Evolutionary conservation across 75 land plant genomes (phyloP), one percentile per base, ranked within the genome.

Genomic region (Cunninghamia lanceolata): DNA sequence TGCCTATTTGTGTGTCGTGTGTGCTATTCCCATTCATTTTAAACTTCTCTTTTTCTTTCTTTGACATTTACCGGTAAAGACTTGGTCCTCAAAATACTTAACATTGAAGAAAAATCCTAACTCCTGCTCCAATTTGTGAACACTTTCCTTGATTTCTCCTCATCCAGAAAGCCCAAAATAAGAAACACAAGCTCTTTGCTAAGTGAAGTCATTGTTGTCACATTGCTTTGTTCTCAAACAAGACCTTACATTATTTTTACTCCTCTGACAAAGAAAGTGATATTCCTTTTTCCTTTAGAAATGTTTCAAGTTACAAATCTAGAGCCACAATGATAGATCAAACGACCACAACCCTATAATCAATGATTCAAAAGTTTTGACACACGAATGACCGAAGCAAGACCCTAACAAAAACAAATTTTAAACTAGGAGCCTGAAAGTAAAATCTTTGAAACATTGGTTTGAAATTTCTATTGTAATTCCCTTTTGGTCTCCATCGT

Each of bases 91-190:
- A 56, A 90, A 90, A 71, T 90, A 90, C 54, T 88, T 90, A 89
- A 88, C 85, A 50, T 88, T 88, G 81, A 90, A 90, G 83, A 70
- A 90, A 47, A 90, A 90, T 7, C 91, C 91, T 28, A 89, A 90
- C 28, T 90, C 91, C 54, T 90, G 91, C 87, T 90, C 91, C n/a
- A 90, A 90, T 90, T 90, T 90, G 86, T 90, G 91, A 25, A 90
- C 91, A 17, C 90, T 90, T 80, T 90, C 91, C 78, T 90, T 90
- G 71, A 90, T 53, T 90, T 90, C 85, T 90, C 91, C 88, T 90
- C 91, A 43, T 90, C 91, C 8, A 90, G 86, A 68, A 90, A 90
- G 59, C 88, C 90, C 56, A 90, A 84, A 30, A 90, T 90, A 45
- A 90, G 90, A 74, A 90, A 90, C 50, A 90, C 91, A 13, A 90